Evolutionary conservation across 2,329 filamentous ascomycete genomes (phyloP).

Genomic region (Dactylellina haptotyla): DNA sequence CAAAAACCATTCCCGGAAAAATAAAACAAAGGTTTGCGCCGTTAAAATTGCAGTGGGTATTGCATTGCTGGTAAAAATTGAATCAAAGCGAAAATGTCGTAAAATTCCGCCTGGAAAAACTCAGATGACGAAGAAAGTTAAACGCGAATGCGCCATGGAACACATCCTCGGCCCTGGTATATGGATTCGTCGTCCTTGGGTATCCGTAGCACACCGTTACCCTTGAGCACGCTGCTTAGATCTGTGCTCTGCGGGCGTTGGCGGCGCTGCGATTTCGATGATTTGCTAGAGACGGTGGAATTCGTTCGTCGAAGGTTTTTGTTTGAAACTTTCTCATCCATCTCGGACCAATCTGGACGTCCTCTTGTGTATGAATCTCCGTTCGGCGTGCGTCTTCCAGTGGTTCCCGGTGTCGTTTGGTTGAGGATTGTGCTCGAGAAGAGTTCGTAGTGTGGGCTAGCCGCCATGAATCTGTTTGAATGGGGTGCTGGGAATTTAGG

Average conservation of each 20-base stretch:
- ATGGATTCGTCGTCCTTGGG: slow-evolving; percentile 46
- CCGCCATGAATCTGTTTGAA: slow-evolving; percentile 24
- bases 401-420: slow-evolving; percentile 22
- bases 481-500: background rate
- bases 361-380: slow-evolving; percentile 38
- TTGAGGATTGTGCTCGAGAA: slow-evolving; percentile 44
- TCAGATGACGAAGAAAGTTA: background rate
- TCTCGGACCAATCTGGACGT: slow-evolving; percentile 51
- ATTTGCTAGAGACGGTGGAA: slow-evolving; percentile 26
- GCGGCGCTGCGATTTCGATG: slow-evolving; percentile 16
- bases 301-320: slow-evolving; percentile 17
- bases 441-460: slow-evolving; percentile 42
- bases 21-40: slow-evolving; percentile 1
- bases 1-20: background rate
- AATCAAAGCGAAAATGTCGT: slow-evolving; percentile 9
- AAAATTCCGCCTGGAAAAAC: background rate
- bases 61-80: slow-evolving; percentile 32
- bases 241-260: slow-evolving; percentile 17
- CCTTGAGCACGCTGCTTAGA: slow-evolving; percentile 18
- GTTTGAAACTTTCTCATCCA: slow-evolving; percentile 21
- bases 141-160: slow-evolving; percentile 43
- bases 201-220: slow-evolving; percentile 23
- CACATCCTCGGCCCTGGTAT: slow-evolving; percentile 49
- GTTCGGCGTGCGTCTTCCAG: background rate
- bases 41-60: slow-evolving; percentile 25